These are phyloP conservation scores for Saturnispora gosingensis DNA, from an alignment of 805 yeast genomes.

Conservation along the genomic window DNA sequence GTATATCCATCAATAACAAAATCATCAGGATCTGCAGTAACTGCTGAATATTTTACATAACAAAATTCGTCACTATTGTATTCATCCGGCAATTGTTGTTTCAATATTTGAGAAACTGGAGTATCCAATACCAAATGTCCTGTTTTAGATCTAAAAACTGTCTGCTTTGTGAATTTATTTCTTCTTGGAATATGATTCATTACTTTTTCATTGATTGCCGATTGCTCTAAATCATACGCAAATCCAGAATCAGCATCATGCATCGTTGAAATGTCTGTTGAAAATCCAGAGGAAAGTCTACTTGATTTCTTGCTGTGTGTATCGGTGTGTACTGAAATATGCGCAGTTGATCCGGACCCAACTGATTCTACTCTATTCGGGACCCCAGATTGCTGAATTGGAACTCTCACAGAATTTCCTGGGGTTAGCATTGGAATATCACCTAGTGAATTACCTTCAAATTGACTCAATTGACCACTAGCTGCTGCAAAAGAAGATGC, in stretches of 20 bases:
- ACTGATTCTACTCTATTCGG: constrained; percentile 17
- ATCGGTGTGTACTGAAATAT: constrained; percentile 12
- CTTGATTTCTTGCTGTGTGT: constrained; percentile 11
- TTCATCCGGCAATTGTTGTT: constrained; percentile 74
- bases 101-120: constrained; percentile 85
- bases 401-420: constrained; percentile 6
- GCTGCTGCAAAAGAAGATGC: constrained; percentile 59
- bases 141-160: constrained; percentile 64
- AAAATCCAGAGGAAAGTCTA: constrained; percentile 14
- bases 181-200: constrained; percentile 28
- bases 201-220: constrained; percentile 10
- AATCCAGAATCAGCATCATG: constrained; percentile 15
- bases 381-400: constrained; percentile 9
- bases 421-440: constrained; percentile 20
- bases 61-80: constrained; percentile 82
- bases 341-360: constrained; percentile 10
- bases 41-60: constrained; percentile 95
- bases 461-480: constrained; percentile 20
- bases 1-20: constrained; percentile 75
- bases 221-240: constrained; percentile 12
- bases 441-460: constrained; percentile 18
- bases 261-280: constrained; percentile 16
- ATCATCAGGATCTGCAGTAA: constrained; percentile 87
- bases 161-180: constrained; percentile 31
- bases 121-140: constrained; percentile 88